These are phyloP conservation scores for Nitzschia palea DNA, from an alignment of 108 stramenopile genomes.

Conservation along the genomic window DNA sequence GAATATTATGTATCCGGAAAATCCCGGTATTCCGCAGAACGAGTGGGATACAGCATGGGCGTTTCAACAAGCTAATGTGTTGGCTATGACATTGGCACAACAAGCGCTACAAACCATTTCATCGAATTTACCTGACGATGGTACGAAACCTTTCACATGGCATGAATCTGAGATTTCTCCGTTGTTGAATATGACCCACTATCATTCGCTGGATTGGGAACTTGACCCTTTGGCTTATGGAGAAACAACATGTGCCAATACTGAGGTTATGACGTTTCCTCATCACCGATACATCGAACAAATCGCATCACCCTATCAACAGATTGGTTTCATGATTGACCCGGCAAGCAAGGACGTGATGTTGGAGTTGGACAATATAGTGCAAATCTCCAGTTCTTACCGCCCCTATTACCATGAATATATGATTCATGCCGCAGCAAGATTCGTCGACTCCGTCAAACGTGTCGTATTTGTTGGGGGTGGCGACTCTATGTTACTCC, in stretches of 20 bases:
- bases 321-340: conserved; percentile 35
- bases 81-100: conserved; percentile 15
- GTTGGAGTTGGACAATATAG: conserved; percentile 46
- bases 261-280: background rate
- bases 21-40: conserved; percentile 4
- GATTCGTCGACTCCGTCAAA: conserved; percentile 55
- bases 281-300: conserved; percentile 21
- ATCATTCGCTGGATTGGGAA: conserved; percentile 12
- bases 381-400: conserved; percentile 69
- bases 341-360: conserved; percentile 44
- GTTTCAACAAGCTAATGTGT: conserved; percentile 15
- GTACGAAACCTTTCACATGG: too few species aligned
- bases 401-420: conserved; percentile 82
- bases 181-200: background rate
- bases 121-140: background rate
- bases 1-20: background rate
- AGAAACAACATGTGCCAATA: conserved; percentile 4
- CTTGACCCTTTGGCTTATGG: conserved; percentile 17
- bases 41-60: conserved; percentile 25
- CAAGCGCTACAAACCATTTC: background rate
- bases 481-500: conserved; percentile 83
- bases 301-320: conserved; percentile 30
- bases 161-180: background rate
- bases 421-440: conserved; percentile 67
- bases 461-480: conserved; percentile 82